Percentiles rank a stretch among this genome's conserved stretches.
Evolutionary conservation across 2,329 filamentous ascomycete species (phyloP).

Genomic region (Verticillium tricorpus): DNA sequence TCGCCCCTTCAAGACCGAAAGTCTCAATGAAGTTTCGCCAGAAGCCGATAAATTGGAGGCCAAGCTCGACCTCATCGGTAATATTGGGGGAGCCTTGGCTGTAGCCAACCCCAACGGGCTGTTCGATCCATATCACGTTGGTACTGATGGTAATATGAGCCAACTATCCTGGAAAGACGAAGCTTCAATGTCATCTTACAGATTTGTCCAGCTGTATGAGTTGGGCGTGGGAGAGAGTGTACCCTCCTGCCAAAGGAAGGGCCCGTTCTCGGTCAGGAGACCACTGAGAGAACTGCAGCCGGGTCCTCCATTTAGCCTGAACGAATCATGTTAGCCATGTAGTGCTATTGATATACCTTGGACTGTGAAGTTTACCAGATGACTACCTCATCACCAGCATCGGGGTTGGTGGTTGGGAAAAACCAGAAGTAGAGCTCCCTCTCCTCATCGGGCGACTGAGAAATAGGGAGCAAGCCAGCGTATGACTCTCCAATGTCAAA

Average conservation of each 20-base stretch:
- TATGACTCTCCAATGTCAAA: slow-evolving; percentile 67
- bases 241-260: slow-evolving; percentile 66
- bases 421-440: slow-evolving; percentile 62
- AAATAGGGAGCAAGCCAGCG: slow-evolving; percentile 58
- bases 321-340: neutral
- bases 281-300: slow-evolving; percentile 61
- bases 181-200: slow-evolving; percentile 25
- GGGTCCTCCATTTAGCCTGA: slow-evolving; percentile 23
- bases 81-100: slow-evolving; percentile 60
- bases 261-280: slow-evolving; percentile 72
- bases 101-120: slow-evolving; percentile 64
- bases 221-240: slow-evolving; percentile 63
- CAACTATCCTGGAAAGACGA: neutral
- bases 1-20: slow-evolving; percentile 62
- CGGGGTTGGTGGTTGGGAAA: slow-evolving; percentile 51
- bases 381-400: slow-evolving; percentile 51
- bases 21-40: slow-evolving; percentile 73
- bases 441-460: slow-evolving; percentile 39
- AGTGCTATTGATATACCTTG: rapidly evolving
- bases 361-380: slow-evolving; percentile 40
- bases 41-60: slow-evolving; percentile 72
- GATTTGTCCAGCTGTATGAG: slow-evolving; percentile 65
- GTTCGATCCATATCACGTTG: slow-evolving; percentile 73
- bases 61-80: slow-evolving; percentile 62
- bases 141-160: slow-evolving; percentile 30